Base-by-base conservation (phyloP, 2,329 filamentous ascomycete genomes). In the Parasarocladium wereldwijsianum region DNA sequence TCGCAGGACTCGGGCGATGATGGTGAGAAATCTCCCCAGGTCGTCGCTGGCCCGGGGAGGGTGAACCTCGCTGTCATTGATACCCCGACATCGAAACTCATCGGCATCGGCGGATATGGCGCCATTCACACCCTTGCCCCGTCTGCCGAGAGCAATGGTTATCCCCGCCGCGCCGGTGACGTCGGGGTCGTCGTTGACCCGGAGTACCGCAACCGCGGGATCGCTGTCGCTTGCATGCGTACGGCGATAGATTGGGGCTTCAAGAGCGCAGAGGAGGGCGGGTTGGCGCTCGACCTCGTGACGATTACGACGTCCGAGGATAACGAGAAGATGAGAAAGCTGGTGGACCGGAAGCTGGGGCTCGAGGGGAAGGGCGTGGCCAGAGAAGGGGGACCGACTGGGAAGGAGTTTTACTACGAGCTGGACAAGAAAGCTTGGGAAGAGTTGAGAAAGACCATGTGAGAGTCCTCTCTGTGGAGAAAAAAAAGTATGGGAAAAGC, bases 21-120 rank as follows among this genome's bases (percentile, higher is more conserved):
- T 10, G 28, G 28, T 8, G 15, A 16, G 14, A 30, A 21, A 12
- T 15, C n/a, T n/a, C n/a, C n/a, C n/a, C n/a, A n/a, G n/a, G n/a
- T n/a, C n/a, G n/a, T 30, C 6, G 23, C 28, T 17, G 28, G 28
- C 5, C 28, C 28, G 19, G 18, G 11, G 15, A 30, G 20, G n/a
- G 28, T 30, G 28, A 30, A 30, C 21, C 20, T 30, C 11, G n/a
- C 17, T 8, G 28, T 30, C 8, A 21, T 30, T n/a, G 10, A 15
- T 24, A 8, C 21, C 28, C n/a, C 23, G 15, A 8, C 19, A 24
- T 7, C 19, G n/a, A 14, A 30, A 15, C 14, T 44, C 6, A 38
- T 49, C 28, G 46, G 46, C 3, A 35, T 49, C n/a, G 43, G 42
- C 11, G 46, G 46, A 14, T 49, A 39, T 27, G 46, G 46, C 9